Evolutionary conservation across 2,329 filamentous ascomycete genomes (phyloP).

Genomic region (Calonectria henricotiae): DNA sequence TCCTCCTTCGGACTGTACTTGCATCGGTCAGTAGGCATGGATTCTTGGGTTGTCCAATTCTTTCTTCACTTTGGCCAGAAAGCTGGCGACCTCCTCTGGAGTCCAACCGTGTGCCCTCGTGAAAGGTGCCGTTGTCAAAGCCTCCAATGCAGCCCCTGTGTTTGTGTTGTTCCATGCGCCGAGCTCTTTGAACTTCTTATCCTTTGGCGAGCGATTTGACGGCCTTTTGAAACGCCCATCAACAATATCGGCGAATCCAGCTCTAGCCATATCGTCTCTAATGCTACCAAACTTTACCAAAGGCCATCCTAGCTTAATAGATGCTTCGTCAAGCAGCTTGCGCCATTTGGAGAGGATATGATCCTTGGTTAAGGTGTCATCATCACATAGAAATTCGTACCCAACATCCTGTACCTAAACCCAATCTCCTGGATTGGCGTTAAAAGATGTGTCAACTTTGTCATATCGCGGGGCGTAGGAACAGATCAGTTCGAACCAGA

Average conservation of each 20-base stretch:
- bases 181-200: conserved; percentile 67
- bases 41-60: conserved; percentile 43
- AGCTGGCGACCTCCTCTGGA: conserved; percentile 40
- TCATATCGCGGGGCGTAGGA: too few species aligned
- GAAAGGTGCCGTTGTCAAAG: conserved; percentile 53
- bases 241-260: conserved; percentile 68
- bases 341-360: conserved; percentile 48
- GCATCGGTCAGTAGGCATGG: conserved; percentile 48
- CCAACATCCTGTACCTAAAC: conserved; percentile 46
- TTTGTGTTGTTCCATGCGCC: conserved; percentile 56
- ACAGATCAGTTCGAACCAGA: too few species aligned
- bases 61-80: conserved; percentile 34
- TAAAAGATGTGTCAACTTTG: conserved; percentile 1
- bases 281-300: conserved; percentile 46
- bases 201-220: conserved; percentile 67
- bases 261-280: conserved; percentile 60
- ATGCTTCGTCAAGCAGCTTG: conserved; percentile 51
- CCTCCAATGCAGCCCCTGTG: conserved; percentile 49
- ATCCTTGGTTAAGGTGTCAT: conserved; percentile 42
- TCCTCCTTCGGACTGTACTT: background rate
- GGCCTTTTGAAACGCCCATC: conserved; percentile 67
- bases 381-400: conserved; percentile 41
- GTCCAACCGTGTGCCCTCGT: conserved; percentile 48
- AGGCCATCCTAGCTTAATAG: conserved; percentile 50
- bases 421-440: conserved; percentile 40